A percentile compares a stretch with the other conserved stretches of the same genome.
These are phyloP conservation scores for Beauveria medogensis DNA, from an alignment of 2,329 filamentous ascomycete species.

Conservation along the genomic window DNA sequence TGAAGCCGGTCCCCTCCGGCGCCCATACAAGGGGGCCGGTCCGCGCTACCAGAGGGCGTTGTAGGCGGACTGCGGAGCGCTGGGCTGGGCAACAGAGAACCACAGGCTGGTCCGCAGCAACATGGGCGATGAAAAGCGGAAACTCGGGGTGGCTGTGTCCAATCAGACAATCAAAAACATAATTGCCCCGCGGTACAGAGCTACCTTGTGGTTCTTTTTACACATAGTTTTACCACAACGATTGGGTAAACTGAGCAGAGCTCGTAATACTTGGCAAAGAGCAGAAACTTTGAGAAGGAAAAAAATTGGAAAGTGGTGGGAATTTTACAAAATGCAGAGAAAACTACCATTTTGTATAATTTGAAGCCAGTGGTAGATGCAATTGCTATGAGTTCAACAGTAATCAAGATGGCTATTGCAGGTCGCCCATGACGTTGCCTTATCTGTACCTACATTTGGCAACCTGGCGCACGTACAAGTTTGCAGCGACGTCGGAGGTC, in stretches of 20 bases:
- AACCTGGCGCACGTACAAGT: too few species aligned
- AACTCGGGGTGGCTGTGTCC: background rate
- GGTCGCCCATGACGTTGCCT: background rate
- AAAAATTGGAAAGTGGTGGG: background rate
- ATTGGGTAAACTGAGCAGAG: background rate
- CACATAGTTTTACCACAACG: slow-evolving; percentile 10
- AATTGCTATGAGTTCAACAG: background rate
- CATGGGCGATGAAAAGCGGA: background rate
- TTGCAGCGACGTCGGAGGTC: background rate
- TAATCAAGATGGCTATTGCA: background rate
- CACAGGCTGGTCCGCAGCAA: background rate
- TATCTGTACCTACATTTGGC: too few species aligned
- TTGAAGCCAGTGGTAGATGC: background rate
- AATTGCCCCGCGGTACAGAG: slow-evolving; percentile 5
- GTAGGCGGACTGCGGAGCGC: background rate
- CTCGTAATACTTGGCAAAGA: background rate
- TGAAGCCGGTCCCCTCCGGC: slow-evolving; percentile 7
- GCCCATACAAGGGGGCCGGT: background rate
- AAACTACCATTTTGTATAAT: background rate
- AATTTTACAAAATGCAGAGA: background rate
- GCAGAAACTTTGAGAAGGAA: background rate
- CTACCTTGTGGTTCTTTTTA: slow-evolving; percentile 11
- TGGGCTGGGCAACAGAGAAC: background rate
- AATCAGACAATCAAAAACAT: slow-evolving; percentile 7
- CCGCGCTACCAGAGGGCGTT: background rate